These are phyloP conservation scores for Herpomyces periplanetae DNA, from an alignment of 2,329 filamentous ascomycete genomes.

Conservation along the genomic window DNA sequence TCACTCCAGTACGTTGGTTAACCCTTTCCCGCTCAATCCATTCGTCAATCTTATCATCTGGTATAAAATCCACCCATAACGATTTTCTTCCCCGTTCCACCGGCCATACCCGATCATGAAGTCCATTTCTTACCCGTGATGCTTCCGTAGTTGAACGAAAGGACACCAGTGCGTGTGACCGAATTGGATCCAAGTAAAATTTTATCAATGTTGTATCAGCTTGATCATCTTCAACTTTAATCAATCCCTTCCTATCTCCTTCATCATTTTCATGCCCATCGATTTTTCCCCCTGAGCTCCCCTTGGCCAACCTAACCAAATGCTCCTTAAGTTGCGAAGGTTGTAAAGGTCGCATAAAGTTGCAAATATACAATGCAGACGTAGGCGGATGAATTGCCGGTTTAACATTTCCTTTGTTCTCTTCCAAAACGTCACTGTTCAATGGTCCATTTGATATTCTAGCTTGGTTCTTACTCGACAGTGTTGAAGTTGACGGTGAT, in stretches of 20 bases:
- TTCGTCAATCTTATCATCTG: conserved; percentile 23
- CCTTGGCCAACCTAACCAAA: conserved; percentile 21
- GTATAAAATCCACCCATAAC: conserved; percentile 64
- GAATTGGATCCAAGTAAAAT: conserved; percentile 47
- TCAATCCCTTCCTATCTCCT: too few relatives aligned
- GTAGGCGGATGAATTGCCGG: conserved; percentile 31
- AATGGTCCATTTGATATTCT: too few relatives aligned
- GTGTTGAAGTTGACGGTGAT: too few relatives aligned
- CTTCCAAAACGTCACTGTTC: too few relatives aligned
- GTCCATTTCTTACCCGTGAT: conserved; percentile 26
- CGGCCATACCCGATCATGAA: conserved; percentile 53
- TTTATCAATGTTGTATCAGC: conserved; percentile 12
- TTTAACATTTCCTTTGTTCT: conserved; percentile 8
- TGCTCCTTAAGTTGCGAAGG: conserved; percentile 23
- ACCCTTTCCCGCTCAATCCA: conserved; percentile 33
- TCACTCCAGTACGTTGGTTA: conserved; percentile 8
- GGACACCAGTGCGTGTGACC: conserved; percentile 46
- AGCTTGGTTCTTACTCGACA: too few relatives aligned
- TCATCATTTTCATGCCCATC: too few relatives aligned
- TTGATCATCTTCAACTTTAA: conserved; percentile 9
- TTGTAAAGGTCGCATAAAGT: conserved; percentile 57
- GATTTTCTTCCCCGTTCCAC: conserved; percentile 46
- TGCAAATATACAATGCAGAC: conserved; percentile 43
- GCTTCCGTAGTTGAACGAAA: conserved; percentile 30
- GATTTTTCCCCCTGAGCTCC: conserved; percentile 12